Evolutionary conservation across 106 monocot genomes (phyloP).

Genomic region (Platanthera zijinensis): DNA sequence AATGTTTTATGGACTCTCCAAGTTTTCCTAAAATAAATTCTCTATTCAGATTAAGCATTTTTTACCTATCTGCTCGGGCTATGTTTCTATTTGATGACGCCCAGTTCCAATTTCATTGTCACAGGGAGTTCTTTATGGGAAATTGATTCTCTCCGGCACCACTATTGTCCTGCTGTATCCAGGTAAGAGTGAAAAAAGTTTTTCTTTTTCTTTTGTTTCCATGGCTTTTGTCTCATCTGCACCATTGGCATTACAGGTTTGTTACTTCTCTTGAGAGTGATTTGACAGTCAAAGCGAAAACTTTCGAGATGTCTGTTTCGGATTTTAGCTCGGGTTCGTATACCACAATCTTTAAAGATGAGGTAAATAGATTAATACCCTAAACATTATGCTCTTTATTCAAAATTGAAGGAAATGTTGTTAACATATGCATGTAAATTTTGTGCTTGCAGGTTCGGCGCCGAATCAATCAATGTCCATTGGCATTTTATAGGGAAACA

Average conservation of each 20-base stretch:
- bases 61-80: background rate
- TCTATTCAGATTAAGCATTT: background rate
- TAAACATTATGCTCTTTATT: background rate
- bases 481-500: conserved; percentile 67
- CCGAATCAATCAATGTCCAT: conserved; percentile 81
- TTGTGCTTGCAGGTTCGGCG: conserved; percentile 44
- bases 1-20: background rate
- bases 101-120: background rate
- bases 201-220: background rate
- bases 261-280: conserved; percentile 88
- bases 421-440: background rate
- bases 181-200: conserved; percentile 32
- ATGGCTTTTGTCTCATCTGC: background rate
- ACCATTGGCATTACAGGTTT: conserved; percentile 34
- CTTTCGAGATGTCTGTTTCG: conserved; percentile 60
- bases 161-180: conserved; percentile 88
- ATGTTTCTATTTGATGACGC: background rate
- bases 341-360: conserved; percentile 65
- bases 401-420: background rate
- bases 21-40: background rate
- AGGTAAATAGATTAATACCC: conserved; percentile 32
- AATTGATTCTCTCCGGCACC: conserved; percentile 79
- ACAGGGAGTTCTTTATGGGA: conserved; percentile 97
- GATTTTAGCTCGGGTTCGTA: conserved; percentile 96
- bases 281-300: conserved; percentile 76